Base-by-base conservation (phyloP, 2,329 filamentous ascomycete species). In the Phaeosphaeriaceae sp. region DNA sequence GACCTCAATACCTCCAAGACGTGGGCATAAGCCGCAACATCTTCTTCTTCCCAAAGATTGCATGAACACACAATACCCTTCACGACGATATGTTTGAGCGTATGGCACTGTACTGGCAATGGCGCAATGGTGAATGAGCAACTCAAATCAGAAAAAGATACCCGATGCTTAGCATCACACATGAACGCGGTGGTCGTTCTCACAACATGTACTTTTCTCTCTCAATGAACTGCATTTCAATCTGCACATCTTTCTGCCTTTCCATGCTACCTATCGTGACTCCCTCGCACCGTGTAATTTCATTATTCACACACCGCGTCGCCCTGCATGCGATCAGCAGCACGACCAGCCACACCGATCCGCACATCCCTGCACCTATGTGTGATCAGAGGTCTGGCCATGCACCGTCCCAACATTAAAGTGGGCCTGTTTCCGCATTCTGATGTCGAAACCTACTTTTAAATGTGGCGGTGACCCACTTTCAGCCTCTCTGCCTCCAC, bases 131-230 rank as follows among this genome's bases (percentile, higher is more conserved):
- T 61, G 69, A 59, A 70, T 69, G 69, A 73, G 70, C 64, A 68
- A 66, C 62, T 73, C 69, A 72, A 61, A 68, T 72, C 67, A 72
- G 69, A 68, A 66, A 68, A 63, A 49, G 59, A 66, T 66, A 66
- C 64, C 64, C 49, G 52, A 61, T 61, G 59, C 43, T 40, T 26
- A 32, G 40, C 59, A 61, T 61, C 55, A 58, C 42, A 52, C n/a
- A 26, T 19, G 54, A 42, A 23, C 52, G 19, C 19, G 13, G 8
- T 43, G 30, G 49, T 46, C 23, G 30, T 21, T 42, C 11, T 52
- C 19, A 32, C 19, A 23, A 46, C 43, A 46, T 46, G 19, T 46
- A 46, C n/a, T n/a, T 11, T 23, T 23, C 21, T 69, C 76, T 26
- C 76, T 42, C 6, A 71, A 74, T 0, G 68, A 74, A 0, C n/a